Evolutionary conservation across 1,139 yeast genomes (phyloP), one percentile per base, ranked within the genome.

Genomic region (Nakaseomyces kungkrabaensis): DNA sequence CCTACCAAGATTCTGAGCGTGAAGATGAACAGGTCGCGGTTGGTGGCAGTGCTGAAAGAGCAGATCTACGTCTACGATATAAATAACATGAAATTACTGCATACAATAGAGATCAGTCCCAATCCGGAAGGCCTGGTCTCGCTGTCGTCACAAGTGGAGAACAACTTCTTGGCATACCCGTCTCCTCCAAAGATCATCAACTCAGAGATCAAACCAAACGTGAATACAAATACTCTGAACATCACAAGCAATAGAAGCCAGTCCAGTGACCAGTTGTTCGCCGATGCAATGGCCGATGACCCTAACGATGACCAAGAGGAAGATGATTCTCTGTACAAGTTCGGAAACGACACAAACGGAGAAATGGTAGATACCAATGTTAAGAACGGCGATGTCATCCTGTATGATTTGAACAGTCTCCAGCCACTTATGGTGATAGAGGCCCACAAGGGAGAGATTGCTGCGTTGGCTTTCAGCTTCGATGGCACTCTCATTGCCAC

Each of bases 51-150:
- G 29, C 72, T 92, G 50, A 89, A 84, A 58, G 89, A 85, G 54
- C 96, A 90, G 65, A 83, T 92, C 7, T 89, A 86, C 68, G 79
- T 92, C 48, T 92, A 92, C 67, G 97, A 92, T 62, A 84, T 92
- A 43, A 75, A 83, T 45, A 85, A 84, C 58, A 89, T 92, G 97
- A 82, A 83, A 60, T 72, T 92, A 42, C 70, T 92, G 47, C 96
- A 89, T 65, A 88, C 95, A 0, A 83, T 92, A 48, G 97, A 90
- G 61, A 85, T 95, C 0, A 75, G 82, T 37, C 80, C 88, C n/a
- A 84, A 85, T 60, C 71, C 78, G 0, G 67, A 67, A 52, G 85
- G 86, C 1, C 57, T 71, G 17, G 64, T 69, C 56, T 80, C 90
- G 0, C 67, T 86, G 43, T 82, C 95, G 0, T 78, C 86, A n/a